Evolutionary conservation across 805 yeast species (phyloP), one percentile per base, ranked within the genome.

Genomic region (Schizosaccharomyces japonicus): DNA sequence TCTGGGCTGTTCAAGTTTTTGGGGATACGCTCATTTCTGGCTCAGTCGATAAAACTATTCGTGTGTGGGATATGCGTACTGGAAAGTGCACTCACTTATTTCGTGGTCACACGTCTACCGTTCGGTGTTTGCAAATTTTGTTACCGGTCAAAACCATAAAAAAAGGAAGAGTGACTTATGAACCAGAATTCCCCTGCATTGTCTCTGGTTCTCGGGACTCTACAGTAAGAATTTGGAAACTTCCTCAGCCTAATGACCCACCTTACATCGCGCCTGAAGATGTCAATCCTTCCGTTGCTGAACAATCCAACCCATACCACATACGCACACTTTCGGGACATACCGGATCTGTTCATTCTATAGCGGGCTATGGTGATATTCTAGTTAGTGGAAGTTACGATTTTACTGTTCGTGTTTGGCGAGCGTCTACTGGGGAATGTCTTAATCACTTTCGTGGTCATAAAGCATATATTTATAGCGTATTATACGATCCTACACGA

Each of bases 1-100:
- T 90, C 4, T 90, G 98, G 98, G 96, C 98, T 1, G 68, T 90
- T 59, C 83, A 87, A 61, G 85, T 84, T 58, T 68, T 72, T 48
- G 84, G 81, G 21, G 62, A 61, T 49, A 82, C 84, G 6, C 67
- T 90, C 42, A 94, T 87, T 1, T 80, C 92, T 50, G 98, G 96
- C 0, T 79, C 94, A 1, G 87, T 95, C 0, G 98, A 90, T 62
- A 71, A 95, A 54, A 78, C 94, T 0, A 93, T 90, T 2, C 71
- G 98, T 50, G 75, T 90, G 3, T 90, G 98, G 98, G 82, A 85
- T 58, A 75, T 85, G 51, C 69, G 72, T 49, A 75, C 79, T 21
- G 94, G 87, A 1, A 70, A 70, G 52, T 87, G 96, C 59, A 82
- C 95, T 0, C 95, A 87, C 61, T 73, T 90, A 2, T 83, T 90